A percentile compares a stretch with the other conserved stretches of the same genome.
Evolutionary conservation across 768 basidiomycete species (phyloP).

Genomic region (Multifurca ochricompacta): DNA sequence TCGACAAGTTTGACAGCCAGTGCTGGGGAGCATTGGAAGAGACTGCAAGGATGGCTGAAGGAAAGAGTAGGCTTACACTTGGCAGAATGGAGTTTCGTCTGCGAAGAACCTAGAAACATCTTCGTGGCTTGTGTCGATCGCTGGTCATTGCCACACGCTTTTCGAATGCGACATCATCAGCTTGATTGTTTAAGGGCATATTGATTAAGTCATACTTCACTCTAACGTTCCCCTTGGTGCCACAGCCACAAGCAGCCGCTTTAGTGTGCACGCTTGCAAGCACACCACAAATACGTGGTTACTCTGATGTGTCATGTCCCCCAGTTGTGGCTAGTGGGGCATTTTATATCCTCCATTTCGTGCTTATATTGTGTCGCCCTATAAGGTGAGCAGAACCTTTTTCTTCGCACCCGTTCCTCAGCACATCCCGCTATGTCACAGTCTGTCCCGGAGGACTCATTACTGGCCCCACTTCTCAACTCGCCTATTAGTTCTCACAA

Average conservation of each 20-base stretch:
- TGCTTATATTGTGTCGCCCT: neutral
- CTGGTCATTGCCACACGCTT: neutral
- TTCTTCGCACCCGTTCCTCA: neutral
- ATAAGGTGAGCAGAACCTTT: neutral
- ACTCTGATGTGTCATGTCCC: neutral
- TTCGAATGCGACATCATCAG: neutral
- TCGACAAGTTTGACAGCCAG: slow-evolving; percentile 29
- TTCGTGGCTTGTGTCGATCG: neutral
- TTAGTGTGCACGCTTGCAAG: neutral
- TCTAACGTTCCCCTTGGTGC: neutral
- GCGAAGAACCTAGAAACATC: slow-evolving; percentile 3
- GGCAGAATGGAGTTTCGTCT: slow-evolving; percentile 34
- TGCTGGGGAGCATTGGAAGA: slow-evolving; percentile 45
- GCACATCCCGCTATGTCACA: neutral
- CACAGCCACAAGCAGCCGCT: neutral
- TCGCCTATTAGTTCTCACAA: neutral
- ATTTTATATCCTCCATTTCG: neutral
- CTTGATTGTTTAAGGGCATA: neutral
- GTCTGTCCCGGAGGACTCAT: neutral
- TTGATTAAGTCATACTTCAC: neutral
- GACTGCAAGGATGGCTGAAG: slow-evolving; percentile 53
- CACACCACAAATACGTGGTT: neutral
- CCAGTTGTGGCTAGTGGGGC: neutral
- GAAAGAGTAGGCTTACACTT: slow-evolving; percentile 39
- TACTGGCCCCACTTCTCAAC: neutral